Conservation (phyloP, 2,329 filamentous ascomycete genomes). For the Aspergillus felis region DNA sequence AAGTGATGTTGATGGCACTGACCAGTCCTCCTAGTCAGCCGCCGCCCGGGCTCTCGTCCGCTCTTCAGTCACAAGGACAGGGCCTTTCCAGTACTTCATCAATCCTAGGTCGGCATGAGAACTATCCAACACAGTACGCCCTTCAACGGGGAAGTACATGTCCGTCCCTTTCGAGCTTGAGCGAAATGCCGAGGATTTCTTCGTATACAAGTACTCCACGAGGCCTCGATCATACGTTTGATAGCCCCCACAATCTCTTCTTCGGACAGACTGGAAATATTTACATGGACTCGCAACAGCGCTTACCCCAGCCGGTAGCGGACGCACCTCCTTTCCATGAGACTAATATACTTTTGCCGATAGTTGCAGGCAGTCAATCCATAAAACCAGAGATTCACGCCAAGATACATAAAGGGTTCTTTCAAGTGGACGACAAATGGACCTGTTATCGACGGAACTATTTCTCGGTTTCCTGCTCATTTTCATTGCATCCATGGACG, state of each 20-base stretch:
- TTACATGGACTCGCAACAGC: slow-evolving; percentile 23
- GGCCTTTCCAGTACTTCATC: slow-evolving; percentile 24
- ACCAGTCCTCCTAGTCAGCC: slow-evolving; percentile 38
- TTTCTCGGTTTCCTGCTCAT: slow-evolving; percentile 80
- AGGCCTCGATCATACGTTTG: slow-evolving; percentile 28
- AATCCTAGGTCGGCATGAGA: slow-evolving; percentile 39
- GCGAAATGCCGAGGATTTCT: slow-evolving; percentile 31
- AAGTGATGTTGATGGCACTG: slow-evolving; percentile 13
- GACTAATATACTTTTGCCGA: slow-evolving; percentile 32
- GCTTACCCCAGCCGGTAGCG: slow-evolving; percentile 24
- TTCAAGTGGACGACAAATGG: slow-evolving; percentile 76
- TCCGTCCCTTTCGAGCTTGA: slow-evolving; percentile 27
- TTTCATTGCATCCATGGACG: slow-evolving; percentile 62
- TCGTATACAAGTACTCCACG: slow-evolving; percentile 33
- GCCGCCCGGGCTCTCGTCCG: slow-evolving; percentile 44
- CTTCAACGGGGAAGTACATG: slow-evolving; percentile 28
- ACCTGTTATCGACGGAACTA: slow-evolving; percentile 92
- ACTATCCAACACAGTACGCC: slow-evolving; percentile 32
- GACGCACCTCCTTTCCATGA: slow-evolving; percentile 44
- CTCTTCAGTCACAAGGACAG: slow-evolving; percentile 29
- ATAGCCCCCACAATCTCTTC: slow-evolving; percentile 26
- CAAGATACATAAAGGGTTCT: slow-evolving; percentile 86
- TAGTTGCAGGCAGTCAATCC: slow-evolving; percentile 37
- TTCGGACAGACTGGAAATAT: slow-evolving; percentile 25
- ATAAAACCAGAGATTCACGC: slow-evolving; percentile 72